Percentiles rank a stretch among this genome's conserved stretches.
Conservation (phyloP, 352 stramenopile species). For the Pythium aquatile region DNA sequence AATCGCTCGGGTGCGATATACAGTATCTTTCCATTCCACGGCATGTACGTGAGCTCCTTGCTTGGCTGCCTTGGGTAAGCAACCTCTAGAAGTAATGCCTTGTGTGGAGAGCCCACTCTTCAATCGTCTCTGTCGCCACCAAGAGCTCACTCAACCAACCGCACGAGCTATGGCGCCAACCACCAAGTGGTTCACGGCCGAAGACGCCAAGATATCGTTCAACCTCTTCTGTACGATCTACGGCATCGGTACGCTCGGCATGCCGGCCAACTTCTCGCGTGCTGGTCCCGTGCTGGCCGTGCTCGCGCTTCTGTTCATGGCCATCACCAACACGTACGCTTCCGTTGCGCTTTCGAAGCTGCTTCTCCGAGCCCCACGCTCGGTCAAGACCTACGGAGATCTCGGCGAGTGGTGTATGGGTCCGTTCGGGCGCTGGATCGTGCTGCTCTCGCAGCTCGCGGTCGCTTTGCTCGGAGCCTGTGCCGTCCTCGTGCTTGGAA, state of each 20-base stretch:
- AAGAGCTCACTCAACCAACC: no score
- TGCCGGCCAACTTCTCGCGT: no score
- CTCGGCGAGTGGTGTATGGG: constrained; percentile 36
- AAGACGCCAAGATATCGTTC: constrained; percentile 28
- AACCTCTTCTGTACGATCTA: no score
- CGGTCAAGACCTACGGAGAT: constrained; percentile 30
- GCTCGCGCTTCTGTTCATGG: constrained; percentile 34
- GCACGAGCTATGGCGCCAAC: constrained; percentile 1
- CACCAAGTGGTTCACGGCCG: constrained; percentile 17
- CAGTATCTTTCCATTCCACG: no score
- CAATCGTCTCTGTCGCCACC: no score
- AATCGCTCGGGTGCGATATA: no score
- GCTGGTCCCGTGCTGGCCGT: no score
- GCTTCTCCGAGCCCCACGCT: constrained; percentile 20
- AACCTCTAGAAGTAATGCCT: no score
- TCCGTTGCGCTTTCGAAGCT: constrained; percentile 29
- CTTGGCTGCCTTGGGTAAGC: no score
- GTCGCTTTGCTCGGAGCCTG: constrained; percentile 26
- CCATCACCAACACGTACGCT: constrained; percentile 33
- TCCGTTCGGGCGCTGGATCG: constrained; percentile 26
- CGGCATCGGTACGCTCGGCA: no score
- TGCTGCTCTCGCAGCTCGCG: constrained; percentile 26
- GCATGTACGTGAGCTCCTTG: no score
- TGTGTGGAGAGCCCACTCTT: no score
- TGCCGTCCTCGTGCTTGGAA: constrained; percentile 27